Evolutionary conservation across 306 rosid species (phyloP).

Genomic region (Glycyrrhiza uralensis): DNA sequence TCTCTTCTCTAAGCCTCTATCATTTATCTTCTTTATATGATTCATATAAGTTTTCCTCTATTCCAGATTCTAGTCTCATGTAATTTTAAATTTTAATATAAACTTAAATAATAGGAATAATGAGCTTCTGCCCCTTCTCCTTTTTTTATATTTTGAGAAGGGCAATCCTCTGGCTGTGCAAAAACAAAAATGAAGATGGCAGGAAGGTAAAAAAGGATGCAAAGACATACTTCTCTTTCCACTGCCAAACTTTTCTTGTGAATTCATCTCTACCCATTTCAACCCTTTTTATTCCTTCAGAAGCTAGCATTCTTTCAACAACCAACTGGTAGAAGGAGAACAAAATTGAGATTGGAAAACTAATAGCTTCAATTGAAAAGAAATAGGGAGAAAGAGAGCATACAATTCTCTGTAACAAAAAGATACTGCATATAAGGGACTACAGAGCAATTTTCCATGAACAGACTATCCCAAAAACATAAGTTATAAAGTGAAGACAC

Average conservation of each 20-base stretch:
- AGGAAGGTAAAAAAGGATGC: conserved; percentile 28
- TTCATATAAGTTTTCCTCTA: neutral
- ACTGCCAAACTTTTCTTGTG: conserved; percentile 82
- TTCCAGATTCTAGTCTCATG: neutral
- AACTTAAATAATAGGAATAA: neutral
- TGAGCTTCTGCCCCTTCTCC: neutral
- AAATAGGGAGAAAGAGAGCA: neutral
- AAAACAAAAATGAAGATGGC: conserved; percentile 12
- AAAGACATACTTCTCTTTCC: conserved; percentile 87
- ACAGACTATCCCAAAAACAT: neutral
- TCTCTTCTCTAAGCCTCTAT: neutral
- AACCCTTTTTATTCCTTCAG: conserved; percentile 80
- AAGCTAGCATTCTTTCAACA: conserved; percentile 92
- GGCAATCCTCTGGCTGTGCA: neutral
- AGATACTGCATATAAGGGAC: conserved; percentile 10
- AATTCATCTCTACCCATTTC: conserved; percentile 87
- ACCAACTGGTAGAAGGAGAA: conserved; percentile 69
- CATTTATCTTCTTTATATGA: conserved; percentile 1
- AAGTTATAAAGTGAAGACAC: neutral
- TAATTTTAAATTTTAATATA: neutral
- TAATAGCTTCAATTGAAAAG: conserved; percentile 9
- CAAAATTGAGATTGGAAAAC: conserved; percentile 18
- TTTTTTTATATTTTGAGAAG: neutral
- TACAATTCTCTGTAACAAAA: conserved; percentile 14
- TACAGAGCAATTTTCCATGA: neutral